Evolutionary conservation across 768 basidiomycete species (phyloP), one percentile per base, ranked within the genome.

Genomic region (Mycena galopus): DNA sequence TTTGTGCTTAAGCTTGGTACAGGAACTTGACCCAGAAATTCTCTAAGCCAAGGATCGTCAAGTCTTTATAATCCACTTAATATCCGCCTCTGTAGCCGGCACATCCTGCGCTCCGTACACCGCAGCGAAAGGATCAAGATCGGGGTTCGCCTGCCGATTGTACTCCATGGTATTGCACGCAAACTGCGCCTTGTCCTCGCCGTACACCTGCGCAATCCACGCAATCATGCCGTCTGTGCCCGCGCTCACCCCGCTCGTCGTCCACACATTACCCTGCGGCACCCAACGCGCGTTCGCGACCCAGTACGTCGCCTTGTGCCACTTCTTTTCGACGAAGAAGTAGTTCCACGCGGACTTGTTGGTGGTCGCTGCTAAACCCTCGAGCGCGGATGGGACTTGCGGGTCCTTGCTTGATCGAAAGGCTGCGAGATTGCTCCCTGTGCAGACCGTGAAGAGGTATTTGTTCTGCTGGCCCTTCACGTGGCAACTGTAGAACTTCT

Each of bases 191-290:
- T 59, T 59, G 56, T 60, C 66, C 57, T 59, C 66, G 30, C 66
- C 66, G 57, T 67, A 67, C 57, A 67, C 57, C 57, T 67, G 56
- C 56, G 56, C 66, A 47, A 67, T 67, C 57, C 56, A 67, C 57
- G 66, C 66, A 51, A 67, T 59, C 66, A 67, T 60, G 30, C 66
- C 66, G 57, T 67, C 66, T 33, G 66, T 67, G 19, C 66, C 66
- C 16, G 66, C 66, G 32, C 66, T 67, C 32, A 67, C 66, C 66
- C 66, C 66, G 44, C 57, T 59, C 57, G 66, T 67, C 66, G 66
- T 67, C 66, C 66, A 67, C 66, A 67, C 66, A 32, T 50, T 50
- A n/a, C 66, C 66, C 30, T 67, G 57, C 57, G 56, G 57, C 57
- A 67, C 66, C 66, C 66, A 67, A 32, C 66, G 66, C 44, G 57